Evolutionary conservation across 139 green algal genomes (phyloP).

Genomic region (Yamagishiella unicocca): DNA sequence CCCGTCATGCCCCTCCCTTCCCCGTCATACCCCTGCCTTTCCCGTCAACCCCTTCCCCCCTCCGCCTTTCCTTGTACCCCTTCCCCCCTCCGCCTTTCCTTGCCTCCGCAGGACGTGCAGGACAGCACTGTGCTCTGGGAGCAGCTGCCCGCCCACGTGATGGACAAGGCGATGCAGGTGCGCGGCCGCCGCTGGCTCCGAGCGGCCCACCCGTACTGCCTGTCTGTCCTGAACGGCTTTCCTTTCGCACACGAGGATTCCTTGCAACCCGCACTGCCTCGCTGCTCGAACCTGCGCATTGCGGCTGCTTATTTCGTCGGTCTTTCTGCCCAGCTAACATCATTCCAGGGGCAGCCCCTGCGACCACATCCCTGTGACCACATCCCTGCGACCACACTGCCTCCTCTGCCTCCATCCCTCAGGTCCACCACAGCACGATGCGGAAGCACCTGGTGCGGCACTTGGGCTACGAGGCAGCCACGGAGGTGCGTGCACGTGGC

Average conservation of each 20-base stretch:
- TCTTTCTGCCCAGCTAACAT: too few relatives aligned
- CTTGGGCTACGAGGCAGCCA: slow-evolving; percentile 18
- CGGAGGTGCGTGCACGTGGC: slow-evolving; percentile 17
- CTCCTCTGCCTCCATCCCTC: background rate
- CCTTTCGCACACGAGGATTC: background rate
- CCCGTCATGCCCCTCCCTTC: too few relatives aligned
- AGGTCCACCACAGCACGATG: slow-evolving; percentile 36
- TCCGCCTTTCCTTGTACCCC: background rate
- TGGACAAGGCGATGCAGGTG: slow-evolving; percentile 43
- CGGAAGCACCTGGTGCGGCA: background rate
- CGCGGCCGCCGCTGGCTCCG: background rate
- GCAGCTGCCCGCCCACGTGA: background rate
- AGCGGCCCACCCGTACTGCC: background rate
- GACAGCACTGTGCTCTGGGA: slow-evolving; percentile 35
- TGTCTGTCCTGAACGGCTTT: too few relatives aligned
- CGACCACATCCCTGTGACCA: background rate
- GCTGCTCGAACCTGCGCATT: too few relatives aligned
- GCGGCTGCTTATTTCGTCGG: too few relatives aligned
- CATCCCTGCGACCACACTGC: background rate
- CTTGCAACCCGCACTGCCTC: too few relatives aligned
- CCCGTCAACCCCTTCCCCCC: background rate
- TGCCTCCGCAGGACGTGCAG: slow-evolving; percentile 23
- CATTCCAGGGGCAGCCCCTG: too few relatives aligned
- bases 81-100: background rate
- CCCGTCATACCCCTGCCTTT: too few relatives aligned